Conservation (phyloP, 495 filamentous ascomycete species). For the Lasiosphaeria hispida region DNA sequence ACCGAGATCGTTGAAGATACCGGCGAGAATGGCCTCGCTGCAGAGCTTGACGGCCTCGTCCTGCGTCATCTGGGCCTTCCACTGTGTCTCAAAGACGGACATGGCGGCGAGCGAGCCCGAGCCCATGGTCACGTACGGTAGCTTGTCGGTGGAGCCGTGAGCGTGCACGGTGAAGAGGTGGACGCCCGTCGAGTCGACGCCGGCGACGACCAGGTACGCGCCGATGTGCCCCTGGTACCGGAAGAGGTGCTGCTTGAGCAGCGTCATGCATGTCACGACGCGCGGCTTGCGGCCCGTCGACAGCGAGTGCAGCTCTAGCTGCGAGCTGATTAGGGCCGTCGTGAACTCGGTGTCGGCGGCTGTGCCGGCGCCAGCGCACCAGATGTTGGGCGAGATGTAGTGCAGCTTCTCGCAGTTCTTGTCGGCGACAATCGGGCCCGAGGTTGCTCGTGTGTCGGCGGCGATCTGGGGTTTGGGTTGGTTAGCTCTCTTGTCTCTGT, state of each 20-base stretch:
- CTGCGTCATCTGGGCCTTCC: conserved; percentile 75
- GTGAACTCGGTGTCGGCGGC: conserved; percentile 99
- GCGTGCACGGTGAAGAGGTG: conserved; percentile 98
- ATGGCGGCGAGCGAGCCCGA: conserved; percentile 94
- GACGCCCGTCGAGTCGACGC: conserved; percentile 94
- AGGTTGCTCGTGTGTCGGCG: conserved; percentile 96
- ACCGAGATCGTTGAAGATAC: conserved; percentile 99
- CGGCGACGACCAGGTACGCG: conserved; percentile 96
- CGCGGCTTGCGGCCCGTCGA: conserved; percentile 94
- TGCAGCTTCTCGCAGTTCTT: conserved; percentile 99
- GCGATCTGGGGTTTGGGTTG: conserved; percentile 62
- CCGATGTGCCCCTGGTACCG: conserved; percentile 97
- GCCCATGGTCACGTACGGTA: conserved; percentile 99
- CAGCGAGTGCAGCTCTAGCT: conserved; percentile 93
- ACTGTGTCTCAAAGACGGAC: conserved; percentile 96
- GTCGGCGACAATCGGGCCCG: conserved; percentile 97
- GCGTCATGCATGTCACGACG: conserved; percentile 98
- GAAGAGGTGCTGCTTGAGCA: conserved; percentile 99
- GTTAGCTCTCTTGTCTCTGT: not conserved
- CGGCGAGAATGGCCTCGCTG: conserved; percentile 86
- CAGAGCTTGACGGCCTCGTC: conserved; percentile 82
- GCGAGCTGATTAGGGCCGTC: conserved; percentile 95
- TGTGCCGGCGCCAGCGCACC: conserved; percentile 98
- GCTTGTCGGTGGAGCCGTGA: conserved; percentile 97
- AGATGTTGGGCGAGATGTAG: conserved; percentile 98